These are phyloP conservation scores for Hemisphaericaspora subhashii DNA, from an alignment of 1,139 yeast species.

Conservation along the genomic window DNA sequence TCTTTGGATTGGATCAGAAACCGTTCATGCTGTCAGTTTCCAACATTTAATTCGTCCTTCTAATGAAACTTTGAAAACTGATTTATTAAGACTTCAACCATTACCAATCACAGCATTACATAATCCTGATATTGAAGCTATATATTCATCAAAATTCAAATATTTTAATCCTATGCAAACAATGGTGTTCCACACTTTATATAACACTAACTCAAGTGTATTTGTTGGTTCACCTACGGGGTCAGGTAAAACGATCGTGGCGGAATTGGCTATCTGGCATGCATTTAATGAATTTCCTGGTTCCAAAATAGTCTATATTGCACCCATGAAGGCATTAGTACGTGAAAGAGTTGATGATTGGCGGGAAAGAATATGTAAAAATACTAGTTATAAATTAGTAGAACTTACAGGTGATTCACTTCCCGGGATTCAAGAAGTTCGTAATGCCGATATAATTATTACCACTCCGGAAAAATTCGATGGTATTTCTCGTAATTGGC, in stretches of 20 bases:
- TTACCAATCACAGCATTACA: conserved; percentile 82
- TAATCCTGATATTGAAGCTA: conserved; percentile 61
- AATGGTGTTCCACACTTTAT: conserved; percentile 89
- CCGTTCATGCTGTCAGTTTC: conserved; percentile 76
- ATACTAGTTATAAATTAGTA: conserved; percentile 69
- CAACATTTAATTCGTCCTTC: conserved; percentile 88
- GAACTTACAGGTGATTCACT: conserved; percentile 96
- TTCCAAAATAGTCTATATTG: conserved; percentile 88
- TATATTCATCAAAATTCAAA: conserved; percentile 66
- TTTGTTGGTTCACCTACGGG: conserved; percentile 99
- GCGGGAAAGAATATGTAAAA: conserved; percentile 67
- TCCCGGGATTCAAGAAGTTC: conserved; percentile 85
- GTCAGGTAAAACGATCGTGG: conserved; percentile 96
- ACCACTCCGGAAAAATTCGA: conserved; percentile 99
- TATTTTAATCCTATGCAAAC: conserved; percentile 99
- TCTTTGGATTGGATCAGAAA: conserved; percentile 86
- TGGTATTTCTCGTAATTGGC: conserved; percentile 99
- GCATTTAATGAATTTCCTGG: conserved; percentile 81
- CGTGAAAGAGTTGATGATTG: conserved; percentile 97
- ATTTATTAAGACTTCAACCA: conserved; percentile 77
- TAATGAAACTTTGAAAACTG: conserved; percentile 83
- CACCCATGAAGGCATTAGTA: conserved; percentile 98
- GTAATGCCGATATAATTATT: conserved; percentile 86
- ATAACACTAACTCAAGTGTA: conserved; percentile 74
- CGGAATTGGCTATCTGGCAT: conserved; percentile 96